Evolutionary conservation across 2,329 filamentous ascomycete genomes (phyloP), one percentile per base, ranked within the genome.

Genomic region (Phialophora chinensis): DNA sequence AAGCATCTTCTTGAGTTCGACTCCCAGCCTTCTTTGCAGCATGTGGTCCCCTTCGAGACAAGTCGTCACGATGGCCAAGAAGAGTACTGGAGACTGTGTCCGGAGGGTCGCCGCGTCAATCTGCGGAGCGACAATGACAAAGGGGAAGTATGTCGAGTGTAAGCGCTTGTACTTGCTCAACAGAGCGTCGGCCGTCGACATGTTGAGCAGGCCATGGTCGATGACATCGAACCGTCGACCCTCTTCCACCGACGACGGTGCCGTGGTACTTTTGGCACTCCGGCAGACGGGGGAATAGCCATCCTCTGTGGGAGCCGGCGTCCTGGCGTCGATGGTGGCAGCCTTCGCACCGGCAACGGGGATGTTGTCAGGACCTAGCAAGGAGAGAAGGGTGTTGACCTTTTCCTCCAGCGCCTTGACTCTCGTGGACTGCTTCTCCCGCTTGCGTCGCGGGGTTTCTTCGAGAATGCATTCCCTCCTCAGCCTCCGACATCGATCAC

Each of bases 381-480:
- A 55, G 14, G 29, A 25, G 23, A 60, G 55, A 17, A 65, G 44
- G 20, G 35, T 54, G 29, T 60, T 47, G 55, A 65, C 62, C 35
- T 65, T 65, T 23, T 65, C 62, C 53, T 65, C 62, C 12, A 65
- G 62, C 8, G 62, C 47, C 44, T 65, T 60, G 55, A 65, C 47
- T 38, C 56, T 59, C 31, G 62, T 60, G 17, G 62, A 60, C 35
- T 54, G 62, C 27, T 60, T 65, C 47, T 65, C 47, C 17, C 54
- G 60, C 49, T 55, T 49, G 31, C 62, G 55, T 55, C 62, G 29
- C 14, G 56, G 55, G 11, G 14, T 47, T 23, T 65, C 62, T 35
- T 60, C 62, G 53, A 53, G 62, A 27, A 65, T 31, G 25, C 62
- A 60, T 14, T 65, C 62, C 47, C 62, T 44, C 17, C 29, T 60